Evolutionary conservation across 306 rosid genomes (phyloP).

Genomic region (Ormosia emarginata): DNA sequence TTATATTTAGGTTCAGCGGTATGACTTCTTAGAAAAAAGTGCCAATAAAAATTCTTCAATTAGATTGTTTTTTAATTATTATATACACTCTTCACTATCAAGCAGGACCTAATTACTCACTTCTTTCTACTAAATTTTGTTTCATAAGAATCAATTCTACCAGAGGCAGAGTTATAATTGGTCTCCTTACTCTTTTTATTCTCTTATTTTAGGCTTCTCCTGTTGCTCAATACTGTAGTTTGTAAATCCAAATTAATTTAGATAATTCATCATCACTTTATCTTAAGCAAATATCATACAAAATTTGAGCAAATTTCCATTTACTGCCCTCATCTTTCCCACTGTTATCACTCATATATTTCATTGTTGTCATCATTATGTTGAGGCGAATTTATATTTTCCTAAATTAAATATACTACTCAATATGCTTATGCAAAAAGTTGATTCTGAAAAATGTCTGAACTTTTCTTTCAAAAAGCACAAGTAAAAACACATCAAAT

Average conservation of each 20-base stretch:
- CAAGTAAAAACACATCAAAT: not conserved
- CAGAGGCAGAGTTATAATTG: not conserved
- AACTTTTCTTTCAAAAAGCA: not conserved
- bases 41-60: not conserved
- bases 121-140: not conserved
- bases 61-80: not conserved
- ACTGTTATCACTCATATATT: not conserved
- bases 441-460: not conserved
- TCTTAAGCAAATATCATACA: slow-evolving; percentile 1
- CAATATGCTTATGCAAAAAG: not conserved
- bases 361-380: not conserved
- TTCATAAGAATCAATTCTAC: slow-evolving; percentile 9
- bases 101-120: not conserved
- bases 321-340: not conserved
- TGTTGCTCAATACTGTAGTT: not conserved
- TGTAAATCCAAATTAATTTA: not conserved
- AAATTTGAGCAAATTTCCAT: not conserved
- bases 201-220: not conserved
- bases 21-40: not conserved
- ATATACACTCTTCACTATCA: not conserved
- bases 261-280: slow-evolving; percentile 9
- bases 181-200: not conserved
- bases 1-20: not conserved
- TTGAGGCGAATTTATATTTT: not conserved
- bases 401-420: not conserved